phyloP scores from a whole-genome alignment of 345 rosid genomes.

The Barbarea vulgaris region DNA sequence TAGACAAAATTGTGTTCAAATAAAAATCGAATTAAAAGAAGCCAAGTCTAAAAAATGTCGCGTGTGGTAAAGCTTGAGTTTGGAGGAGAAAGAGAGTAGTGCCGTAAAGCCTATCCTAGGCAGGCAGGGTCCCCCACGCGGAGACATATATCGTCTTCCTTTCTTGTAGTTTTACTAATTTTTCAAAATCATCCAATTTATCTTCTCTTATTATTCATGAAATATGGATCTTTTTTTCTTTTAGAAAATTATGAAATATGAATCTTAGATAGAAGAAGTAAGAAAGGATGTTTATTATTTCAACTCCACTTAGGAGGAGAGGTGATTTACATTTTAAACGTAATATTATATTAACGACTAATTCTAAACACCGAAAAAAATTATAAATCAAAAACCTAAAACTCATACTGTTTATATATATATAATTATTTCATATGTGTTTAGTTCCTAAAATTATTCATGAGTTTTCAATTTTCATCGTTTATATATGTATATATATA shows the following conservation, averaged over 20 bases:
- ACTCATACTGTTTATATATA: too few relatives aligned
- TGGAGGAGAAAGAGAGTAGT: conserved; percentile 17
- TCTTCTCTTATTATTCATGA: neutral
- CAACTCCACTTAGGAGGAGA: too few relatives aligned
- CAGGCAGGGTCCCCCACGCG: conserved; percentile 32
- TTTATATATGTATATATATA: too few relatives aligned
- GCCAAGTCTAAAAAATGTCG: conserved; percentile 17
- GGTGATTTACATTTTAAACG: too few relatives aligned
- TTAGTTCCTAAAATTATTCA: too few relatives aligned
- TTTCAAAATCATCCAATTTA: neutral
- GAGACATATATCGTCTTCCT: neutral
- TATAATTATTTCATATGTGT: too few relatives aligned
- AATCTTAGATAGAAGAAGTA: neutral
- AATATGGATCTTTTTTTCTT: neutral
- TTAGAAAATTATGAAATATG: neutral
- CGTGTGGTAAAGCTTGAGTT: conserved; percentile 34
- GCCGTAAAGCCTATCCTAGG: conserved; percentile 31
- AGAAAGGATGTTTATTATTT: neutral
- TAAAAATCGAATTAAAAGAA: conserved; percentile 15
- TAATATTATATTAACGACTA: too few relatives aligned
- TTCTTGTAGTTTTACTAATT: neutral
- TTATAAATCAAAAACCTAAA: too few relatives aligned
- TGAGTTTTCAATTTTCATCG: too few relatives aligned
- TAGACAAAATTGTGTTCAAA: conserved; percentile 15
- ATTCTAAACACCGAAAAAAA: too few relatives aligned